These are phyloP conservation scores for Carex pumila DNA, from an alignment of 176 grass and related monocot species.

Conservation along the genomic window DNA sequence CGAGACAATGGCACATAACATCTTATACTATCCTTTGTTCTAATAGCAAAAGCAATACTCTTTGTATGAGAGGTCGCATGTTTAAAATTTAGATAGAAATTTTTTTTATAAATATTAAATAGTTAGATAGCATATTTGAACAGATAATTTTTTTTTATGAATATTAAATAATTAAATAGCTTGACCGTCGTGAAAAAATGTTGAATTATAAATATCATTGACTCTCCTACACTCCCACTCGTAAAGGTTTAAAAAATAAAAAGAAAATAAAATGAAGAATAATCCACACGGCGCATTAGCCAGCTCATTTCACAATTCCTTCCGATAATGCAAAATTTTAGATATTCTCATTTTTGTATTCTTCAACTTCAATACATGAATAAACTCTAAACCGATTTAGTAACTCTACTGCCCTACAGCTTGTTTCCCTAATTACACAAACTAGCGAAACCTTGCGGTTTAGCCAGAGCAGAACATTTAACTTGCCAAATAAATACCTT, in stretches of 20 bases:
- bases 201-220: too few species aligned
- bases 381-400: slow-evolving; percentile 4
- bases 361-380: slow-evolving; percentile 13
- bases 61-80: too few species aligned
- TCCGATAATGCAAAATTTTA: background rate
- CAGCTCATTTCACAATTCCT: background rate
- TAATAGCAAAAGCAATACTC: too few species aligned
- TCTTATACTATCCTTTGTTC: too few species aligned
- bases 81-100: too few species aligned
- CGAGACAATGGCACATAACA: too few species aligned
- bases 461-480: background rate
- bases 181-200: too few species aligned
- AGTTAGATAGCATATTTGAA: too few species aligned
- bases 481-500: slow-evolving; percentile 1
- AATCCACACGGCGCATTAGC: background rate
- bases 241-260: background rate
- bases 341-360: slow-evolving; percentile 20
- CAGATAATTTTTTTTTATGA: too few species aligned
- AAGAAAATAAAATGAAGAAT: background rate
- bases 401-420: background rate
- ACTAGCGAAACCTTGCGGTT: slow-evolving; percentile 23
- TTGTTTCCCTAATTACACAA: slow-evolving; percentile 19
- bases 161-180: too few species aligned
- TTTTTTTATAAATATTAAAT: too few species aligned
- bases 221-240: background rate